These are phyloP conservation scores for Chlorella sp. DNA, from an alignment of 139 green algal genomes.

Conservation along the genomic window DNA sequence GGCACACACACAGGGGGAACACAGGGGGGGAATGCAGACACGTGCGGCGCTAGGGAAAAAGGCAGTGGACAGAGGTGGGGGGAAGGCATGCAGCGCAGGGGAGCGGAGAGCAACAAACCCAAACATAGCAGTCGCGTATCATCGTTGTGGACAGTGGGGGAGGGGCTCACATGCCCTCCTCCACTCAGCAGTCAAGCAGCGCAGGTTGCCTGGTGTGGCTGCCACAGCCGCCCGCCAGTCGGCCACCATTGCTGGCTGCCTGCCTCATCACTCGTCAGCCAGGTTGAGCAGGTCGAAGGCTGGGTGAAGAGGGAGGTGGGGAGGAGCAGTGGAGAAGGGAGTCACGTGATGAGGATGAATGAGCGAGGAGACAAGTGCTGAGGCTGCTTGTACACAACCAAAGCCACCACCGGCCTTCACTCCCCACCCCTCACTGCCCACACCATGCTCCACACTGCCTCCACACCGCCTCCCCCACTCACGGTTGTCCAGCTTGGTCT, in stretches of 20 bases:
- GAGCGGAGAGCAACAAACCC: not conserved
- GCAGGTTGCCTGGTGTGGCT: not conserved
- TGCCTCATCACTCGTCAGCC: constrained; percentile 28
- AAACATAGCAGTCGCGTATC: not conserved
- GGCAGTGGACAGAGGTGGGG: not conserved
- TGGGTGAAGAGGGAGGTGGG: too few relatives aligned
- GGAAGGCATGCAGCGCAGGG: not conserved
- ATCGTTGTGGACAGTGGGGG: too few relatives aligned
- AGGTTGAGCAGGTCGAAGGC: constrained; percentile 44
- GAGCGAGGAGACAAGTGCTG: too few relatives aligned
- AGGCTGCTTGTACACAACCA: too few relatives aligned
- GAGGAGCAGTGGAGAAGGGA: too few relatives aligned
- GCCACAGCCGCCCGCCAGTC: not conserved
- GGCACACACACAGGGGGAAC: not conserved
- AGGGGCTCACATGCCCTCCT: too few relatives aligned
- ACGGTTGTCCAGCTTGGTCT: constrained; percentile 48
- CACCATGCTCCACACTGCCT: too few relatives aligned
- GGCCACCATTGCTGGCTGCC: not conserved
- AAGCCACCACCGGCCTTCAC: too few relatives aligned
- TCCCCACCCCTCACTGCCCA: too few relatives aligned
- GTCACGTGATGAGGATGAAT: too few relatives aligned
- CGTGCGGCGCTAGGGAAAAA: not conserved
- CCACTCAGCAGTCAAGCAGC: not conserved
- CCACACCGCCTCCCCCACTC: too few relatives aligned
- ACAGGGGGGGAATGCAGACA: not conserved